These are phyloP conservation scores for Klebsormidium nitens DNA, from an alignment of 139 green algal genomes.

Conservation along the genomic window DNA sequence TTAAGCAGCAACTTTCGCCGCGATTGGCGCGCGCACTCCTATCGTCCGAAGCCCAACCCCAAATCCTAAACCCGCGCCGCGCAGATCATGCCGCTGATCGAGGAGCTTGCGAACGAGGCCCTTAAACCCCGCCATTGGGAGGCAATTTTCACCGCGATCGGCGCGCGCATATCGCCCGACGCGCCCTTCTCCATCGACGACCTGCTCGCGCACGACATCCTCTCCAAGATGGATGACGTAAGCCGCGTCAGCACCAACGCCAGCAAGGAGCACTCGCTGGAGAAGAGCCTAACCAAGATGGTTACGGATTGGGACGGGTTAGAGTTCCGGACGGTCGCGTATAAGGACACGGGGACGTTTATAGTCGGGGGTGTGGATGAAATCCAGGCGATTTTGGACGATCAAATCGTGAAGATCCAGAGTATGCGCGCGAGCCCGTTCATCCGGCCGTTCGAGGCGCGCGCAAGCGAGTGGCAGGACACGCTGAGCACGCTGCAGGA, in stretches of 20 bases:
- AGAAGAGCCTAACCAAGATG: conserved; percentile 76
- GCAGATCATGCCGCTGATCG: conserved; percentile 35
- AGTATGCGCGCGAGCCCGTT: conserved; percentile 71
- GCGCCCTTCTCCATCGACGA: conserved; percentile 45
- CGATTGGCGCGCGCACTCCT: too few species aligned
- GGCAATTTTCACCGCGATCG: conserved; percentile 36
- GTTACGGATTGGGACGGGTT: conserved; percentile 63
- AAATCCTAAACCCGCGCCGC: too few species aligned
- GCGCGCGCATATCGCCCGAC: conserved; percentile 21
- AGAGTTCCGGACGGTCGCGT: conserved; percentile 50
- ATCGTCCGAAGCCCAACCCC: too few species aligned
- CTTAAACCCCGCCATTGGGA: conserved; percentile 41
- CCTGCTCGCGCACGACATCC: conserved; percentile 53
- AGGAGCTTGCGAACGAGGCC: conserved; percentile 41
- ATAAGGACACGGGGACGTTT: conserved; percentile 72
- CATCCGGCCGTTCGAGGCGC: conserved; percentile 69
- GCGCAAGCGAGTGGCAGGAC: conserved; percentile 54
- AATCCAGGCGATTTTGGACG: conserved; percentile 66
- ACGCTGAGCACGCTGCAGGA: conserved; percentile 66
- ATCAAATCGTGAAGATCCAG: conserved; percentile 70
- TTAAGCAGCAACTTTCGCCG: too few species aligned
- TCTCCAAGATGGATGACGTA: conserved; percentile 57
- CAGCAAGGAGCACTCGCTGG: conserved; percentile 62
- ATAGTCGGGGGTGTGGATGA: conserved; percentile 75
- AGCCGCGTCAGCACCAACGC: conserved; percentile 46